A percentile compares a stretch with the other conserved stretches of the same genome.
Conservation (phyloP, 495 filamentous ascomycete genomes). For the Tuber microsphaerosporum region DNA sequence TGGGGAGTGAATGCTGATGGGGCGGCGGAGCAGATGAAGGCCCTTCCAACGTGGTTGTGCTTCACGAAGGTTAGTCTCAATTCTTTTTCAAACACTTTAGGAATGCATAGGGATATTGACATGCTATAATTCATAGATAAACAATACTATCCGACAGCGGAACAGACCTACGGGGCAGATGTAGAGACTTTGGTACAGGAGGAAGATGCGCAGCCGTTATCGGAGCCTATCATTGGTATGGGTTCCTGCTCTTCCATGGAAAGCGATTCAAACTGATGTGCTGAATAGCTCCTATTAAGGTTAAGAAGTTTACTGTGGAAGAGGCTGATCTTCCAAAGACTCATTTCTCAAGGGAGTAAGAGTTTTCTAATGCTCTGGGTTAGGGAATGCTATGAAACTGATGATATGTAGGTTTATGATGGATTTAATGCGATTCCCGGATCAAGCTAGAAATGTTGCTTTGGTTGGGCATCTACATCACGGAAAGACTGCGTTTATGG, state of each 20-base stretch:
- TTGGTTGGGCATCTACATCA: conserved; percentile 91
- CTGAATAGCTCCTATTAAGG: conserved; percentile 64
- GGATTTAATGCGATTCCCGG: conserved; percentile 91
- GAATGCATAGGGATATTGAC: conserved; percentile 12
- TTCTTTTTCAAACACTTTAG: neutral
- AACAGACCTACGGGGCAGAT: conserved; percentile 86
- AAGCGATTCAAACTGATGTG: conserved; percentile 30
- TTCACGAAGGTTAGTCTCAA: conserved; percentile 60
- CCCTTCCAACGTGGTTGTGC: conserved; percentile 91
- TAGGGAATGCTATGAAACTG: neutral
- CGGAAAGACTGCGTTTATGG: conserved; percentile 96
- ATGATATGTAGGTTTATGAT: conserved; percentile 62
- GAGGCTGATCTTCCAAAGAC: conserved; percentile 86
- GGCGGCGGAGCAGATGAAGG: conserved; percentile 54
- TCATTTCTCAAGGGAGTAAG: conserved; percentile 62
- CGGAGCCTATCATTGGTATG: conserved; percentile 71
- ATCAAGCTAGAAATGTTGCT: conserved; percentile 86
- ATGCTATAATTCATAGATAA: conserved; percentile 55
- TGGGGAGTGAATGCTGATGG: conserved; percentile 24
- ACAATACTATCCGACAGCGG: conserved; percentile 95
- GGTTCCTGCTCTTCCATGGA: conserved; percentile 6
- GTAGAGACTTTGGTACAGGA: conserved; percentile 96
- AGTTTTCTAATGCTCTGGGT: neutral
- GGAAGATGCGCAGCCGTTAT: conserved; percentile 88
- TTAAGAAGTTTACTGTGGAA: conserved; percentile 92